phyloP scores from a whole-genome alignment of 805 yeast genomes.

The Dipodascus albidus region DNA sequence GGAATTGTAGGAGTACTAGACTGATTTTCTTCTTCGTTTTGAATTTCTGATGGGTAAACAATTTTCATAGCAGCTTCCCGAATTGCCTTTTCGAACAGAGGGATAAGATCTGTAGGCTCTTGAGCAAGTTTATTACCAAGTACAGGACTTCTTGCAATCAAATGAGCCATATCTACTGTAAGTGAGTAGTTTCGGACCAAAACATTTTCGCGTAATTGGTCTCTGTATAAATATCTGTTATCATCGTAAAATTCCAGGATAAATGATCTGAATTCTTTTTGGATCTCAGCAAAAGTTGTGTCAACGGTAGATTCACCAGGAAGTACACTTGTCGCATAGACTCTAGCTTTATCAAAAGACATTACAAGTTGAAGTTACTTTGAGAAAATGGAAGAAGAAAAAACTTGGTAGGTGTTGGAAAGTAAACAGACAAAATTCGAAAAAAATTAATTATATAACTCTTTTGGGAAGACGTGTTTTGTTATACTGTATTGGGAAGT shows the following conservation, averaged over 20 bases:
- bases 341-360: constrained; percentile 29
- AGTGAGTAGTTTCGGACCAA: constrained; percentile 63
- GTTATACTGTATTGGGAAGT: background rate
- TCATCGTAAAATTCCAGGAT: constrained; percentile 77
- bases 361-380: constrained; percentile 12
- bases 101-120: constrained; percentile 80
- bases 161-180: constrained; percentile 69
- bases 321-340: constrained; percentile 57
- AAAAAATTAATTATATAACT: background rate
- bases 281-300: constrained; percentile 20
- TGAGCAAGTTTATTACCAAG: constrained; percentile 73
- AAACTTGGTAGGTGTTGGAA: background rate
- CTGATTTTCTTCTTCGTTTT: constrained; percentile 30
- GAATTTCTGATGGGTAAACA: constrained; percentile 9
- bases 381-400: background rate
- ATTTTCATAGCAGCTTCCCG: constrained; percentile 3
- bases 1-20: constrained; percentile 45
- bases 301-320: constrained; percentile 70
- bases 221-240: constrained; percentile 69
- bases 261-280: constrained; percentile 52
- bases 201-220: constrained; percentile 79
- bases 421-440: background rate
- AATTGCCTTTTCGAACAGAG: constrained; percentile 49
- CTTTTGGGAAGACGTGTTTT: background rate
- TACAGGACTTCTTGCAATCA: constrained; percentile 81